Conservation (phyloP, 768 basidiomycete genomes). For the Phylloporus rhodoxanthus region DNA sequence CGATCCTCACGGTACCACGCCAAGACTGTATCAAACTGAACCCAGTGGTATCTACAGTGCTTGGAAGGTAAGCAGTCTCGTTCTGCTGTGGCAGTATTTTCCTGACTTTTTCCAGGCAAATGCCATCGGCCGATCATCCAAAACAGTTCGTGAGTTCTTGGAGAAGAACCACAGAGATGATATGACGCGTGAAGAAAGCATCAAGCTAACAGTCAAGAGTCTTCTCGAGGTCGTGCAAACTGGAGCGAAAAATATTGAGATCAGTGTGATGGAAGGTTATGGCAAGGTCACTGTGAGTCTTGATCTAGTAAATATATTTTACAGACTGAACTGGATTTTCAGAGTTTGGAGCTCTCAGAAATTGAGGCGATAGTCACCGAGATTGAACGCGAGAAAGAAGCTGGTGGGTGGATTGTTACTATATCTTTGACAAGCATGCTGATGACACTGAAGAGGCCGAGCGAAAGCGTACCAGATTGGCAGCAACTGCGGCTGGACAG, state of each 20-base stretch:
- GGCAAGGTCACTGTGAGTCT: slow-evolving; percentile 79
- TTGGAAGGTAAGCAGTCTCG: slow-evolving; percentile 71
- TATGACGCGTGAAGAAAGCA: slow-evolving; percentile 79
- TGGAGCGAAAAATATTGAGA: slow-evolving; percentile 99
- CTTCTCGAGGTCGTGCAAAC: slow-evolving; percentile 97
- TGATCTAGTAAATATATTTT: not conserved
- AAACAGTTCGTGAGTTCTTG: slow-evolving; percentile 96
- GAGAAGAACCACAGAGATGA: slow-evolving; percentile 98
- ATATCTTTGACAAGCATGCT: not conserved
- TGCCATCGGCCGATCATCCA: slow-evolving; percentile 95
- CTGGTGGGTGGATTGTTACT: slow-evolving; percentile 44
- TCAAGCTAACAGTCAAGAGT: slow-evolving; percentile 93
- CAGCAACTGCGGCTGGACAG: slow-evolving; percentile 87
- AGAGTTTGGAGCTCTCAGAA: slow-evolving; percentile 84
- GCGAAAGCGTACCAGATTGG: slow-evolving; percentile 83
- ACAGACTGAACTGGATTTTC: not conserved
- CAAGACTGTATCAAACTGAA: slow-evolving; percentile 93
- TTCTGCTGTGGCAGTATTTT: not conserved
- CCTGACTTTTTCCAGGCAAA: slow-evolving; percentile 61
- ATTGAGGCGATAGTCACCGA: slow-evolving; percentile 89
- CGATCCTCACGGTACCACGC: slow-evolving; percentile 84
- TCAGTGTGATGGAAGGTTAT: slow-evolving; percentile 95
- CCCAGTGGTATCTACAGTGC: slow-evolving; percentile 97
- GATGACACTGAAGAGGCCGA: slow-evolving; percentile 69
- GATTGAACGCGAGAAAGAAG: slow-evolving; percentile 97